phyloP scores from a whole-genome alignment of 164 flowering plant genomes.

The Akebia trifoliata region DNA sequence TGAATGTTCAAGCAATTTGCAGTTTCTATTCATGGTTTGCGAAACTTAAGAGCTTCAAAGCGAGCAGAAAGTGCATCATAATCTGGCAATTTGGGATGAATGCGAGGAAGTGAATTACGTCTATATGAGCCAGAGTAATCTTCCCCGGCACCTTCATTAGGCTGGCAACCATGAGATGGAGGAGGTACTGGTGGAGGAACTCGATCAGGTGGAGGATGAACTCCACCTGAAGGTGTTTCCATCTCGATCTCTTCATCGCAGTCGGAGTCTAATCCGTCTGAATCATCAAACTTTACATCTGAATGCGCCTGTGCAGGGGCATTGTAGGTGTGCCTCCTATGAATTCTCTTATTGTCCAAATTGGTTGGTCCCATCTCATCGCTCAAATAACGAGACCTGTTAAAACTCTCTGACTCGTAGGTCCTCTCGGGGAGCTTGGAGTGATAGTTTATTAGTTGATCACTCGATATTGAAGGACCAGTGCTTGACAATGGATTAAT shows the following conservation, averaged over 20 bases:
- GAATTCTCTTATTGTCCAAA: conserved; percentile 16
- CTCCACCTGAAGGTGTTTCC: conserved; percentile 30
- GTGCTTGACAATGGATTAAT: conserved; percentile 13
- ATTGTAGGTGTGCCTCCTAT: conserved; percentile 65
- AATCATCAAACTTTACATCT: conserved; percentile 72
- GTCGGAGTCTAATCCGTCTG: conserved; percentile 37
- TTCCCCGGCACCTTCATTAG: conserved; percentile 9
- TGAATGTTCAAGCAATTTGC: too few species aligned
- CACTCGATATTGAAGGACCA: conserved; percentile 8
- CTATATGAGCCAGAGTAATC: conserved; percentile 10
- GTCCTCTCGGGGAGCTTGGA: conserved; percentile 16
- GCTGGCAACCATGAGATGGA: conserved; percentile 9
- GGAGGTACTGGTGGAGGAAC: conserved; percentile 52
- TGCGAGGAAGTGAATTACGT: conserved; percentile 28
- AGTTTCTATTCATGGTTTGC: conserved; percentile 33
- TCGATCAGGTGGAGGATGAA: conserved; percentile 35
- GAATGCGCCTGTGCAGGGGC: conserved; percentile 36
- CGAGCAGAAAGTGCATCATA: conserved; percentile 80
- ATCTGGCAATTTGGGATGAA: conserved; percentile 93
- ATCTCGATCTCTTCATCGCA: conserved; percentile 69
- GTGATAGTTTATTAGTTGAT: conserved; percentile 17
- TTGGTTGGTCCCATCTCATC: conserved; percentile 22
- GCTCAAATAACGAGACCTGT: conserved; percentile 18
- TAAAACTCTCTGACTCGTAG: conserved; percentile 18
- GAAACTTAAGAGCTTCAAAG: conserved; percentile 78